Evolutionary conservation across 768 basidiomycete species (phyloP).

Genomic region (Kockovaella imperatae): DNA sequence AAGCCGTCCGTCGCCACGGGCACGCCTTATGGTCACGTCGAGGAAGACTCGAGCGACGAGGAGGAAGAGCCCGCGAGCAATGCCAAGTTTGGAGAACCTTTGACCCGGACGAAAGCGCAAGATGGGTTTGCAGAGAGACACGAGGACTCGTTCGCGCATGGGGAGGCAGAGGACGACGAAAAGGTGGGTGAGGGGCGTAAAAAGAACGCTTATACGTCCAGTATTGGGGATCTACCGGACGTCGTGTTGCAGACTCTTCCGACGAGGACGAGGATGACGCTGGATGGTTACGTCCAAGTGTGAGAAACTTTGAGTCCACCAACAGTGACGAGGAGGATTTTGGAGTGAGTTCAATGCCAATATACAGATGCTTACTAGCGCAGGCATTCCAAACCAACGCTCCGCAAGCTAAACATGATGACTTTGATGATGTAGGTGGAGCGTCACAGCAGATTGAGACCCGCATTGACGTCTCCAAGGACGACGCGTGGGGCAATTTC

Average conservation of each 20-base stretch:
- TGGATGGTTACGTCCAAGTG: constrained; percentile 29
- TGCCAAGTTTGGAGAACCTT: constrained; percentile 33
- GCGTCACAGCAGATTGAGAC: background rate
- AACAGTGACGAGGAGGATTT: constrained; percentile 25
- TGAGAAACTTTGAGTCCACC: background rate
- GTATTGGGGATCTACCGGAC: constrained; percentile 27
- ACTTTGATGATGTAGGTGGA: constrained; percentile 4
- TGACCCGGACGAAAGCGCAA: constrained; percentile 23
- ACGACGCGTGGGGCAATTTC: constrained; percentile 8
- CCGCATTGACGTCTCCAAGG: background rate
- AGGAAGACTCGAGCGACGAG: constrained; percentile 24
- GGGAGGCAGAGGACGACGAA: constrained; percentile 18
- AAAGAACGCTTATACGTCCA: background rate
- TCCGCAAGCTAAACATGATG: background rate
- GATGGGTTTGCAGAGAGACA: constrained; percentile 23
- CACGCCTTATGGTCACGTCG: constrained; percentile 11
- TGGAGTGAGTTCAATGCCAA: constrained; percentile 22
- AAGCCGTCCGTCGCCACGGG: background rate
- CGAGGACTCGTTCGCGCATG: constrained; percentile 3
- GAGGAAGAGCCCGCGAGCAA: constrained; percentile 16
- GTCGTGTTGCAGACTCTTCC: constrained; percentile 29
- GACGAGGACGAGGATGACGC: constrained; percentile 39
- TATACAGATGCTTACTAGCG: background rate
- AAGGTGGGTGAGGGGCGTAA: constrained; percentile 14
- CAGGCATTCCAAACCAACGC: constrained; percentile 12